These are phyloP conservation scores for Penicillium aurantiogriseum DNA, from an alignment of 2,329 filamentous ascomycete genomes.

Conservation along the genomic window DNA sequence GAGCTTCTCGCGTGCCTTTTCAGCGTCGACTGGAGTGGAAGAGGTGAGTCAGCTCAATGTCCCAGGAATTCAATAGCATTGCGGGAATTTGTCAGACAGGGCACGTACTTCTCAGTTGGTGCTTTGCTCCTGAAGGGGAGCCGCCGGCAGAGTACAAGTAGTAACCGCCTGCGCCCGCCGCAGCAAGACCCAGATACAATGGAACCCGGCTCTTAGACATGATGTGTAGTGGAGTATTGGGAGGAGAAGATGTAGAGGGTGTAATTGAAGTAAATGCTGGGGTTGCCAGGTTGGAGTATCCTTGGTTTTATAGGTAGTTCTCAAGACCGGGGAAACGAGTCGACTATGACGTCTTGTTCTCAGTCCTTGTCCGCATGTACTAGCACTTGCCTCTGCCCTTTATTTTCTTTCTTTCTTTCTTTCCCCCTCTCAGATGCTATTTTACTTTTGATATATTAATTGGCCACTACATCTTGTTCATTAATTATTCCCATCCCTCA, in stretches of 20 bases:
- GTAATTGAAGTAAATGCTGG: neutral
- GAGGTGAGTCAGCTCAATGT: neutral
- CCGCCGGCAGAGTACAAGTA: conserved; percentile 90
- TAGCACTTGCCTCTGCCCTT: neutral
- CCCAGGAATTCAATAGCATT: neutral
- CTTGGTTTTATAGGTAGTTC: conserved; percentile 9
- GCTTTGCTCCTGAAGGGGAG: conserved; percentile 75
- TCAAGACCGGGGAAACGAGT: neutral
- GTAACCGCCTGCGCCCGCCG: conserved; percentile 72
- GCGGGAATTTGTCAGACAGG: neutral
- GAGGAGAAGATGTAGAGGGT: neutral
- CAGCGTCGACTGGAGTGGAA: conserved; percentile 65
- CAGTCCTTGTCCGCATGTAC: neutral
- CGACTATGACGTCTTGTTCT: conserved; percentile 22
- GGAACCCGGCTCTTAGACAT: conserved; percentile 40
- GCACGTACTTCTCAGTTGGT: conserved; percentile 75
- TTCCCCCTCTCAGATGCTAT: too few species aligned
- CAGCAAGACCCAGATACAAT: conserved; percentile 53
- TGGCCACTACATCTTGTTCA: neutral
- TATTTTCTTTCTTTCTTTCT: neutral
- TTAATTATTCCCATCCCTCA: neutral
- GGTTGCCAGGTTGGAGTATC: neutral
- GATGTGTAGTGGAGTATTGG: conserved; percentile 2
- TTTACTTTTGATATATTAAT: neutral
- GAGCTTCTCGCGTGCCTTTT: conserved; percentile 65